phyloP scores from a whole-genome alignment of 2,329 filamentous ascomycete species.

The Penicillium sp. region DNA sequence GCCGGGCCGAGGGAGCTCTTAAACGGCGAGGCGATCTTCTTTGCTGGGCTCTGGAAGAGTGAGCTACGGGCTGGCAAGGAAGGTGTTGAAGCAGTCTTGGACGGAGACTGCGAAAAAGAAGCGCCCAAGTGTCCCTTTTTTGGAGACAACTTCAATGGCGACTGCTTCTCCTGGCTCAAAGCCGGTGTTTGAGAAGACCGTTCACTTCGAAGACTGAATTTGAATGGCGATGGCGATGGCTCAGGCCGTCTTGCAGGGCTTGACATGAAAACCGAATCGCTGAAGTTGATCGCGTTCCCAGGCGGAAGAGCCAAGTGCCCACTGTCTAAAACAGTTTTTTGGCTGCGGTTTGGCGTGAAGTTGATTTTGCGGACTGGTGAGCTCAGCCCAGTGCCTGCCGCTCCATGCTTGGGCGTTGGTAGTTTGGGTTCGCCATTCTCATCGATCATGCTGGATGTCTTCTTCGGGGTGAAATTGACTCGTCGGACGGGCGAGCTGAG shows the following conservation, averaged over 20 bases:
- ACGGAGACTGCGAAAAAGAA: constrained; percentile 33
- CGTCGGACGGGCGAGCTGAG: constrained; percentile 32
- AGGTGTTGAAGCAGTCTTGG: constrained; percentile 28
- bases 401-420: constrained; percentile 21
- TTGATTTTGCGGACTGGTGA: constrained; percentile 40
- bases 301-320: constrained; percentile 22
- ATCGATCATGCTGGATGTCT: constrained; percentile 24
- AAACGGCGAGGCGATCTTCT: constrained; percentile 38
- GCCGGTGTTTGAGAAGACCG: constrained; percentile 21
- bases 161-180: constrained; percentile 29
- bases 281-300: constrained; percentile 28
- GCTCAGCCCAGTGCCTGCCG: constrained; percentile 17
- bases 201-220: constrained; percentile 36
- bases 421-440: constrained; percentile 32
- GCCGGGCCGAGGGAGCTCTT: constrained; percentile 27
- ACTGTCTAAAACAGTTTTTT: constrained; percentile 14
- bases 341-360: constrained; percentile 24
- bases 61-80: constrained; percentile 34
- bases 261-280: constrained; percentile 34
- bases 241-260: constrained; percentile 44
- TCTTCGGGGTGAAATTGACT: constrained; percentile 29
- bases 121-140: constrained; percentile 37
- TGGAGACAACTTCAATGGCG: constrained; percentile 42
- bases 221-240: constrained; percentile 41
- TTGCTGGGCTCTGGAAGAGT: constrained; percentile 42